Conservation (phyloP, 75 land plant species). For the Chamaecyparis obtusa region DNA sequence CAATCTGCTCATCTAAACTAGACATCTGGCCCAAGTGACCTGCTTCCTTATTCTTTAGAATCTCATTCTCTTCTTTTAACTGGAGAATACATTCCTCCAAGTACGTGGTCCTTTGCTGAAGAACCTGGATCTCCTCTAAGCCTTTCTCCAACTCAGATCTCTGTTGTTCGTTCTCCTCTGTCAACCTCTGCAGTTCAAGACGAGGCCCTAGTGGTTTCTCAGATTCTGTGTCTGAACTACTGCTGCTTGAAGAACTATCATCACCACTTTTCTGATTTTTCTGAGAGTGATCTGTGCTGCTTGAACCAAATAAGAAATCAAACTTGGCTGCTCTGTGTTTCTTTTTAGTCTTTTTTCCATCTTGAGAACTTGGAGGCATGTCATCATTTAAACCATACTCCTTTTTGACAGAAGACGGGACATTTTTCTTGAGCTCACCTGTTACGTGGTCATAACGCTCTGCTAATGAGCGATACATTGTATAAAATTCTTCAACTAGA, state of each 20-base stretch:
- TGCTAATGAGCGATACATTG: slow-evolving; percentile 69
- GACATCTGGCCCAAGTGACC: not conserved
- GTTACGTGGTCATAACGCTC: slow-evolving; percentile 80
- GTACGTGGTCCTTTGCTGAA: slow-evolving; percentile 8
- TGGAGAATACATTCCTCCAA: not conserved
- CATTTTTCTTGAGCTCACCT: slow-evolving; percentile 45
- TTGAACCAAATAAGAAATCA: slow-evolving; percentile 49
- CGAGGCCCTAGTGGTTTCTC: not conserved
- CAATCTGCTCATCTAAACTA: slow-evolving; percentile 3
- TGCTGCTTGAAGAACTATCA: slow-evolving; percentile 7
- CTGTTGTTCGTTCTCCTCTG: not conserved
- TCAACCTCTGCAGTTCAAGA: slow-evolving; percentile 5
- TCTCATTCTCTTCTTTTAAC: slow-evolving; percentile 13
- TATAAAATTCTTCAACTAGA: slow-evolving; percentile 70
- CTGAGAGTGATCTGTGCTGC: slow-evolving; percentile 17
- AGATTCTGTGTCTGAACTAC: not conserved
- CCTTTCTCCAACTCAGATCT: slow-evolving; percentile 4
- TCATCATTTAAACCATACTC: slow-evolving; percentile 8
- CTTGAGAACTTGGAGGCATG: slow-evolving; percentile 12
- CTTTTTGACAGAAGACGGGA: slow-evolving; percentile 14
- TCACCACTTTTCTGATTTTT: not conserved
- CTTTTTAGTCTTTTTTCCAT: not conserved
- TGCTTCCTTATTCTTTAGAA: not conserved
- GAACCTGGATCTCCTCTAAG: not conserved
- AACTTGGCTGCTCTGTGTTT: slow-evolving; percentile 52